Percentiles rank a stretch among this genome's conserved stretches.
These are phyloP conservation scores for Penicillium sp. DNA, from an alignment of 2,329 filamentous ascomycete genomes.

Conservation along the genomic window DNA sequence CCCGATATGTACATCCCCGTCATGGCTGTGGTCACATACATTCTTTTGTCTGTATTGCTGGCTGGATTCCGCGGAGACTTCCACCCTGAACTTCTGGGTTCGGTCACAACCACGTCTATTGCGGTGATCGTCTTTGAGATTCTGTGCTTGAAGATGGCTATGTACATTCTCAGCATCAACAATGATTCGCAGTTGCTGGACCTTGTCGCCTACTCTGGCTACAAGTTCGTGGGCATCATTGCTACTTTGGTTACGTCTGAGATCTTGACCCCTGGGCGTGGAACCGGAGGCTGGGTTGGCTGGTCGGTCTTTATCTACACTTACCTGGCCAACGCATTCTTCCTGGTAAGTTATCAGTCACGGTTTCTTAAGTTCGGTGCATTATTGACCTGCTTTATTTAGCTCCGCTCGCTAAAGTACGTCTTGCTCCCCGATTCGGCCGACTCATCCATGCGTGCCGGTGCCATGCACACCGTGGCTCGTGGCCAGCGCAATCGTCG, in stretches of 20 bases:
- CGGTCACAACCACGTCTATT: conserved; percentile 78
- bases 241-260: conserved; percentile 77
- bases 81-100: conserved; percentile 86
- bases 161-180: conserved; percentile 88
- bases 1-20: conserved; percentile 99
- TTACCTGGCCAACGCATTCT: conserved; percentile 90
- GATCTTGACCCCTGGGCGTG: conserved; percentile 69
- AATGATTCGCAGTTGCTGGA: conserved; percentile 92
- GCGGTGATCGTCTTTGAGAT: conserved; percentile 84
- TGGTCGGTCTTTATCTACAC: conserved; percentile 90
- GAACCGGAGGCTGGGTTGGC: conserved; percentile 81
- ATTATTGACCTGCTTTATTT: conserved; percentile 2
- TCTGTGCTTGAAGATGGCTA: conserved; percentile 81
- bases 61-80: conserved; percentile 88
- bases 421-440: conserved; percentile 84
- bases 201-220: conserved; percentile 91
- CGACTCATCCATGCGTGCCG: conserved; percentile 57
- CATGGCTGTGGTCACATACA: conserved; percentile 97
- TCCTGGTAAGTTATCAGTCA: conserved; percentile 61
- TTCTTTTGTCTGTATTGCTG: conserved; percentile 84
- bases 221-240: conserved; percentile 98
- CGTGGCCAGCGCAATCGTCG: conserved; percentile 80
- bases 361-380: neutral
- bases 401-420: conserved; percentile 94
- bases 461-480: conserved; percentile 65